A percentile compares a stretch with the other conserved stretches of the same genome.
Evolutionary conservation across 148 eudicot species (phyloP).

Genomic region (Silene latifolia): DNA sequence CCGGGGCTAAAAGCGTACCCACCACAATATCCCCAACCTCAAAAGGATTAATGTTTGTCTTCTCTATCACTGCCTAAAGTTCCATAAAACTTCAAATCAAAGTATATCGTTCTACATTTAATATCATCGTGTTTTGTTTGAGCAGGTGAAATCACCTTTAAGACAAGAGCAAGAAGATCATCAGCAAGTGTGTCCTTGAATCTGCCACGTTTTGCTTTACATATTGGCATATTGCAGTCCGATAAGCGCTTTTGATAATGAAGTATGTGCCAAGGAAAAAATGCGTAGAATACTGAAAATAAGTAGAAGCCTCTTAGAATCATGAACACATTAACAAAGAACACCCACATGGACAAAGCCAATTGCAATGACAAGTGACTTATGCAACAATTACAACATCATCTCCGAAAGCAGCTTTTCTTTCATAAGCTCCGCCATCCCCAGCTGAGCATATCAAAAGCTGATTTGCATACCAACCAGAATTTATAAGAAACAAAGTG

Average conservation of each 20-base stretch:
- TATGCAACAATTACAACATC: conserved; percentile 90
- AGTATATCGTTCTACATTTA: neutral
- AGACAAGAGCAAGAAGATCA: conserved; percentile 75
- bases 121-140: neutral
- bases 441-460: conserved; percentile 61
- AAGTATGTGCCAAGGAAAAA: neutral
- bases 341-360: neutral
- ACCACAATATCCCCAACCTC: conserved; percentile 86
- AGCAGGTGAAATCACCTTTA: conserved; percentile 51
- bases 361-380: conserved; percentile 25
- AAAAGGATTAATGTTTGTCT: conserved; percentile 53
- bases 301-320: neutral
- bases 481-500: neutral
- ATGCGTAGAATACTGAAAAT: neutral
- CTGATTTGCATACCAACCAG: conserved; percentile 25
- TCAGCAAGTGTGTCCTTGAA: conserved; percentile 83
- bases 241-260: conserved; percentile 49
- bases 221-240: conserved; percentile 87
- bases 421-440: conserved; percentile 42
- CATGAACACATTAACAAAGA: neutral
- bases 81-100: conserved; percentile 5
- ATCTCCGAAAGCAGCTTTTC: conserved; percentile 57
- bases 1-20: conserved; percentile 76
- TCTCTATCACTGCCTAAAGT: conserved; percentile 53
- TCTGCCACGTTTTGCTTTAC: conserved; percentile 78